These are phyloP conservation scores for Eucalyptus caleyi DNA, from an alignment of 345 rosid species.

Conservation along the genomic window DNA sequence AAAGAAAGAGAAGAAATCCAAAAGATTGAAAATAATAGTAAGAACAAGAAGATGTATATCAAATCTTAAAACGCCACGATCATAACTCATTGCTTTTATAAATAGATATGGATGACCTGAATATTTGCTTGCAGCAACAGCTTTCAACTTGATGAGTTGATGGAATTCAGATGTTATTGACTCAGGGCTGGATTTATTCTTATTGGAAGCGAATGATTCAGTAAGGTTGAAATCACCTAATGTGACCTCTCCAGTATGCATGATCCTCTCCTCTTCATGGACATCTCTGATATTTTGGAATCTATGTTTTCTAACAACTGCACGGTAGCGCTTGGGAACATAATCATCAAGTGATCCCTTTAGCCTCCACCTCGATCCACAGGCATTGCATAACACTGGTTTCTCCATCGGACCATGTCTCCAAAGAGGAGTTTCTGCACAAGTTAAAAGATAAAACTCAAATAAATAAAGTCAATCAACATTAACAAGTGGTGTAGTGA, in stretches of 20 bases:
- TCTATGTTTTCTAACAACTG: not conserved
- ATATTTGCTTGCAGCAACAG: not conserved
- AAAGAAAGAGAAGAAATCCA: not conserved
- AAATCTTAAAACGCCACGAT: not conserved
- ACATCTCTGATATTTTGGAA: not conserved
- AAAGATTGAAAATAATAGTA: not conserved
- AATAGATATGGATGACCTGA: not conserved
- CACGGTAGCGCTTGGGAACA: conserved; percentile 30
- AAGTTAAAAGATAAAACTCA: not conserved
- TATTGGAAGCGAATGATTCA: not conserved
- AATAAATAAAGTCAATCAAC: not conserved
- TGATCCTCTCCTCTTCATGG: not conserved
- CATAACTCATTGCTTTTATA: not conserved
- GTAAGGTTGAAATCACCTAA: not conserved
- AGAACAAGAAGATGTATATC: not conserved
- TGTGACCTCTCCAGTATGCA: not conserved
- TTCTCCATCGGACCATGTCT: conserved; percentile 53
- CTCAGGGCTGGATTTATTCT: not conserved
- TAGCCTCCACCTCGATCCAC: conserved; percentile 56
- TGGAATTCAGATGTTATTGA: not conserved
- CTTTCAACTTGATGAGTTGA: not conserved
- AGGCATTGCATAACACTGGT: conserved; percentile 69
- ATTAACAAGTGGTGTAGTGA: not conserved
- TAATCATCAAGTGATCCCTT: conserved; percentile 37
- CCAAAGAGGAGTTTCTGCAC: conserved; percentile 54